Base-by-base conservation (phyloP, 805 yeast genomes). In the Wickerhamiella kurtzmanii region DNA sequence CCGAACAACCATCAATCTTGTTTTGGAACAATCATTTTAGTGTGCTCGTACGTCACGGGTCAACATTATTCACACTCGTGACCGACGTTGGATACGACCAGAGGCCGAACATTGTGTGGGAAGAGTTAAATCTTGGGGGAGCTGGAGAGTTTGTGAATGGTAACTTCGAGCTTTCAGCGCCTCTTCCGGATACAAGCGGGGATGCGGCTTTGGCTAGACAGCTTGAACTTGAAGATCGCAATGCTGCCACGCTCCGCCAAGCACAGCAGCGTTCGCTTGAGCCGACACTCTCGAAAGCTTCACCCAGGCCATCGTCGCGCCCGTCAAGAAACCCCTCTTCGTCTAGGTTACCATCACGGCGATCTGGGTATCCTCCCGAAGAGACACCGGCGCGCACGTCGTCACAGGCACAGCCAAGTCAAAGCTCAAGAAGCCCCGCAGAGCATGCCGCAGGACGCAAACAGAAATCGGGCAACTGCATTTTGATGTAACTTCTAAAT, bases 1-100 rank as follows among this genome's bases (percentile, higher is more conserved):
- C 22, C 58, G 62, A 1, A 70, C 72, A 15, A 78, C 78, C 38
- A 72, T 75, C 79, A 1, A 77, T 89, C 0, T 74, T 89, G 51
- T 92, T 88, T 67, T 72, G 96, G 58, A 89, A 92, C 63, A 88
- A 92, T 61, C 96, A 87, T 61, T 89, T 84, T 63, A 74, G 74
- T 52, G 85, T 96, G 0, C 60, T 88, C 9, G 73, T 69, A 54
- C 60, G 60, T 2, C 57, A 52, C 39, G 49, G 61, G 4, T 69
- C 68, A 22, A 70, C 70, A 46, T 66, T 89, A 28, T 86, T 75
- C 58, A 63, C 75, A 3, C 67, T 89, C 22, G 80, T 83, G 2
- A 83, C 92, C 1, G 96, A 92, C 59, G 66, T 71, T 15, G 86
- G 92, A 2, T 81, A 76, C 56, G 58, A 54, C 40, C 50, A 59